These are phyloP conservation scores for Hypomyces rosellus DNA, from an alignment of 2,329 filamentous ascomycete species.

Conservation along the genomic window DNA sequence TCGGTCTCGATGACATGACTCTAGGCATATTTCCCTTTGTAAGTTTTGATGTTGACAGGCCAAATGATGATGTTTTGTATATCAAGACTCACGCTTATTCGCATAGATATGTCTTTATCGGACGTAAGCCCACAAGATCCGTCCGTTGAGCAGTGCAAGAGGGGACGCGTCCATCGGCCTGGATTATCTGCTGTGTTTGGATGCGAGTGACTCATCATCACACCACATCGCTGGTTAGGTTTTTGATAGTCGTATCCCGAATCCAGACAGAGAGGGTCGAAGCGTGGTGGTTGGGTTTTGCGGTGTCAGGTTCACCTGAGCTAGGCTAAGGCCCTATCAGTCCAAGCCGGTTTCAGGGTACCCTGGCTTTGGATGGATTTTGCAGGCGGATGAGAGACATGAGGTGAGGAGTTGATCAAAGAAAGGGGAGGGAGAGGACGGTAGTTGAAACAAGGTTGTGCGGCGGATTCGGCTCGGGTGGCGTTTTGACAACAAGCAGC, in stretches of 20 bases:
- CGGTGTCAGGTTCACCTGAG: too few species aligned
- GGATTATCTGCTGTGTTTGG: too few species aligned
- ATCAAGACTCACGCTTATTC: slow-evolving; percentile 9
- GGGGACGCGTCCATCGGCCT: too few species aligned
- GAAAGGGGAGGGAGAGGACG: background rate
- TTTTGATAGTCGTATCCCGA: too few species aligned
- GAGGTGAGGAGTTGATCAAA: background rate
- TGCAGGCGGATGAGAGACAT: background rate
- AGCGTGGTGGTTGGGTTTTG: too few species aligned
- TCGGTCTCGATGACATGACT: background rate
- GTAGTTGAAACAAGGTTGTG: slow-evolving; percentile 13
- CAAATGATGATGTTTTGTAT: background rate
- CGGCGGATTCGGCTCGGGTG: slow-evolving; percentile 9
- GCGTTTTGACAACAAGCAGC: slow-evolving; percentile 1
- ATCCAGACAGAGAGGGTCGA: too few species aligned
- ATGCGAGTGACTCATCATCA: too few species aligned
- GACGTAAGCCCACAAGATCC: slow-evolving; percentile 39
- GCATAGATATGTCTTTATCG: slow-evolving; percentile 55
- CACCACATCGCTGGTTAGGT: too few species aligned
- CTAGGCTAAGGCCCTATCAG: too few species aligned
- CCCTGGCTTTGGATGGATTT: too few species aligned
- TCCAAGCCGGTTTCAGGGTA: too few species aligned
- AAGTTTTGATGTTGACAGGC: slow-evolving; percentile 27
- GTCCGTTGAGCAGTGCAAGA: too few species aligned
- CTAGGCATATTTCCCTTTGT: slow-evolving; percentile 58